Conservation (phyloP, 192 early-diverging fungal genomes). For the Linnemannia schmuckeri region DNA sequence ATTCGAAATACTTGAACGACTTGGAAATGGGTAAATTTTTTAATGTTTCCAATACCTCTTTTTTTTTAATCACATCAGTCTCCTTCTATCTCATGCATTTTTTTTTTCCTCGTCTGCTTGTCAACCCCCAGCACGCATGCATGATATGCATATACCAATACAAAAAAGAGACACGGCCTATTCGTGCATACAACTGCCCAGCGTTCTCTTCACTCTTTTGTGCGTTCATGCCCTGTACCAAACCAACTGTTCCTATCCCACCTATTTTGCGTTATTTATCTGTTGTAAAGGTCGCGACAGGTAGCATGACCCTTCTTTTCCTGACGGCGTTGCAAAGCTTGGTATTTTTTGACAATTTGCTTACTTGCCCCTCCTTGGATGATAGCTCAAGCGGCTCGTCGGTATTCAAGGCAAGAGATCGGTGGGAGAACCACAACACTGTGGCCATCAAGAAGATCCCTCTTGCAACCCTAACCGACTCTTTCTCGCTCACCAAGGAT, state of each 20-base stretch:
- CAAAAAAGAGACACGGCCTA: too few species aligned
- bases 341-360: not conserved
- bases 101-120: not conserved
- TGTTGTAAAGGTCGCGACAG: too few species aligned
- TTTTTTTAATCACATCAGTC: not conserved
- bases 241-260: too few species aligned
- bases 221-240: too few species aligned
- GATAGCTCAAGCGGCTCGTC: slow-evolving; percentile 42
- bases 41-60: not conserved
- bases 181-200: too few species aligned
- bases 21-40: slow-evolving; percentile 29
- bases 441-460: slow-evolving; percentile 51
- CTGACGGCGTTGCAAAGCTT: not conserved
- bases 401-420: slow-evolving; percentile 33
- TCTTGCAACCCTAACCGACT: slow-evolving; percentile 24
- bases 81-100: not conserved
- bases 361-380: not conserved
- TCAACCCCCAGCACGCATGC: too few species aligned
- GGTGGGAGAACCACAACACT: slow-evolving; percentile 1
- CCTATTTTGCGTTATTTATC: too few species aligned
- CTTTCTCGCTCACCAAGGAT: not conserved
- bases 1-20: slow-evolving; percentile 26
- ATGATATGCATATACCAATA: too few species aligned
- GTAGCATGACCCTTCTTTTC: too few species aligned
- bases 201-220: not conserved